A percentile compares a stretch with the other conserved stretches of the same genome.
These are phyloP conservation scores for Dioscorea zingiberensis DNA, from an alignment of 106 monocot species.

Conservation along the genomic window DNA sequence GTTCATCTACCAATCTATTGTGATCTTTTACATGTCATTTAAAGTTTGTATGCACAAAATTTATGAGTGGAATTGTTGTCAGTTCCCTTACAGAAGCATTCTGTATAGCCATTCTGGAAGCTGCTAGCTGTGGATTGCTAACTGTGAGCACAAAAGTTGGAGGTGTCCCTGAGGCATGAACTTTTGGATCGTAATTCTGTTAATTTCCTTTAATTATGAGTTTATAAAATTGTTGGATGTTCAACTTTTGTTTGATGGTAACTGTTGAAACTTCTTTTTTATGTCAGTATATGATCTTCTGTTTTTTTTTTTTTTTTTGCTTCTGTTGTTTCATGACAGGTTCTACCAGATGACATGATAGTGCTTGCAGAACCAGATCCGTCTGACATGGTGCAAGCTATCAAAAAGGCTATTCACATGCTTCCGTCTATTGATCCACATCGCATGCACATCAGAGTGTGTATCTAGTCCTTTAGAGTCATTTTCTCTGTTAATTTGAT, in stretches of 20 bases:
- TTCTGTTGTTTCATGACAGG: conserved; percentile 31
- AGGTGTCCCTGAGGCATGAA: conserved; percentile 87
- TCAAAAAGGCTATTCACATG: conserved; percentile 74
- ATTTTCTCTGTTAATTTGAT: not conserved
- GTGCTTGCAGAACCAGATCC: conserved; percentile 90
- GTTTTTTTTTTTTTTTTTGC: too few relatives aligned
- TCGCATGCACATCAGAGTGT: conserved; percentile 71
- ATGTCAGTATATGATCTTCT: too few relatives aligned
- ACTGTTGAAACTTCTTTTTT: not conserved
- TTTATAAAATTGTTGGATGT: not conserved
- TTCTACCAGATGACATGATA: conserved; percentile 97
- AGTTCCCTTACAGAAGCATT: conserved; percentile 99
- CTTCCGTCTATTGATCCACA: conserved; percentile 80
- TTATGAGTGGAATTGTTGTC: not conserved
- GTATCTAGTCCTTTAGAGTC: conserved; percentile 1
- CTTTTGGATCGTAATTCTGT: conserved; percentile 8
- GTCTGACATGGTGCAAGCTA: conserved; percentile 71
- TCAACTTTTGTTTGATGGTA: not conserved
- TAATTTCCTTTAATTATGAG: not conserved
- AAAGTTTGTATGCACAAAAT: too few relatives aligned
- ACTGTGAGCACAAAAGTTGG: conserved; percentile 99
- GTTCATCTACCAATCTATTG: not conserved
- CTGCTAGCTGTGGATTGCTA: conserved; percentile 96
- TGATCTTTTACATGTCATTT: not conserved
- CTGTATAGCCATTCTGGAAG: conserved; percentile 98